Evolutionary conservation across 371 early-diverging fungal species (phyloP), one percentile per base, ranked within the genome.

Genomic region (Lichtheimia ornata): DNA sequence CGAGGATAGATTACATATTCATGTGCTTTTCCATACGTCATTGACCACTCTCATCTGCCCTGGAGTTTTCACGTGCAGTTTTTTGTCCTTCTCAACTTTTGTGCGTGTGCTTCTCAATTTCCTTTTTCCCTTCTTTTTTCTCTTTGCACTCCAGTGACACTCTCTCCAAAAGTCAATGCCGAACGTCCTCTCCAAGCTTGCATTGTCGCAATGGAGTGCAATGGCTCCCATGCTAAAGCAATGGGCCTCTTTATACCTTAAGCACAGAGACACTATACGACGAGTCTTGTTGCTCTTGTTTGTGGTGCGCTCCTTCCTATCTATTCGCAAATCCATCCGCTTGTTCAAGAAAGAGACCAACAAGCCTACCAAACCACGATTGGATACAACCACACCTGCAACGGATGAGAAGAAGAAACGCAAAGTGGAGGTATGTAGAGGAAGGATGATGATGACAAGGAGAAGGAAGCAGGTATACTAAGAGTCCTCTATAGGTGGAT

Each of bases 401-500:
- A 12, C 49, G 4, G 54, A 62, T 20, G 11, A 62, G 20, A 58
- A 61, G 43, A 60, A 64, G 62, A 73, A 66, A 17, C 68, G 70
- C 40, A 75, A 73, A 69, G 78, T 69, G 1, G 75, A 74, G 59
- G 78, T 78, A 67, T 50, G 45, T 9, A n/a, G 15, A 22, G n/a
- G 30, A 28, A 5, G 28, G 7, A 25, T 50, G 11, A 43, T 14
- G 40, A 52, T 4, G 17, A 14, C 41, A 50, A 54, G 27, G 43
- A 18, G 20, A 3, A 28, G 20, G 20, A 3, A 28, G 20, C 15
- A 22, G 0, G 18, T 53, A 11, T 17, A 14, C 12, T 15, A 20
- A 54, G 24, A 55, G 17, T 17, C 4, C 7, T 43, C 20, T 2
- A 22, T 49, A 79, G 83, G 91, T 94, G n/a, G 90, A 92, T 69